These are phyloP conservation scores for Exophiala sp. DNA, from an alignment of 2,329 filamentous ascomycete genomes.

Conservation along the genomic window DNA sequence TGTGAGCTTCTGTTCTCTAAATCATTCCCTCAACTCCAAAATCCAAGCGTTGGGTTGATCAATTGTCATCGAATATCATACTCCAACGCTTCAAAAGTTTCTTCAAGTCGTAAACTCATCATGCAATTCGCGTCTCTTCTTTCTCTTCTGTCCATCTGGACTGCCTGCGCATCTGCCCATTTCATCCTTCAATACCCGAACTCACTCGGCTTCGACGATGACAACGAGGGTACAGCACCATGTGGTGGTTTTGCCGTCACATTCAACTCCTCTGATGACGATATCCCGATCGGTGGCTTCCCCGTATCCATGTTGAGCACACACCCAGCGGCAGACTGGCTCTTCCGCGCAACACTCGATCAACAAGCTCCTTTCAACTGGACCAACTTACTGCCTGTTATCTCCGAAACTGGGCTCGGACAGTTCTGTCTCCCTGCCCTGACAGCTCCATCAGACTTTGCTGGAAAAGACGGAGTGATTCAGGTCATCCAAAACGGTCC, in stretches of 20 bases:
- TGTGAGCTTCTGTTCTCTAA: neutral
- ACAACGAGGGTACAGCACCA: conserved; percentile 45
- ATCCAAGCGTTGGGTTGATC: no score
- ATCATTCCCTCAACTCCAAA: no score
- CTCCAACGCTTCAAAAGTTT: neutral
- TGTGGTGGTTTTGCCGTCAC: conserved; percentile 48
- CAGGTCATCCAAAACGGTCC: conserved; percentile 21
- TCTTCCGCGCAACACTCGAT: conserved; percentile 48
- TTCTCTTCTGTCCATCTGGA: conserved; percentile 9
- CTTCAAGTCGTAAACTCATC: neutral
- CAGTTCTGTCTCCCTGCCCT: conserved; percentile 64
- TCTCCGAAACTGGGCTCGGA: conserved; percentile 59
- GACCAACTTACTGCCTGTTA: conserved; percentile 56
- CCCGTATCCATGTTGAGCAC: conserved; percentile 45
- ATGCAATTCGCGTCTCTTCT: conserved; percentile 9
- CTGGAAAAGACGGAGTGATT: conserved; percentile 17
- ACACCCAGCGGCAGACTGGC: conserved; percentile 24
- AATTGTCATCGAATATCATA: no score
- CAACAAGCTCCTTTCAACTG: conserved; percentile 64
- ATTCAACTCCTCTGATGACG: conserved; percentile 45
- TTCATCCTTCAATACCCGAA: conserved; percentile 54
- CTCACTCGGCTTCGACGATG: conserved; percentile 48
- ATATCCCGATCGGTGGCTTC: conserved; percentile 46
- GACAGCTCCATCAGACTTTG: conserved; percentile 27
- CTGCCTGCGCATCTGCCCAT: conserved; percentile 44